phyloP scores from a whole-genome alignment of 1,139 yeast species.

The Magnusiomyces suaveolens region DNA sequence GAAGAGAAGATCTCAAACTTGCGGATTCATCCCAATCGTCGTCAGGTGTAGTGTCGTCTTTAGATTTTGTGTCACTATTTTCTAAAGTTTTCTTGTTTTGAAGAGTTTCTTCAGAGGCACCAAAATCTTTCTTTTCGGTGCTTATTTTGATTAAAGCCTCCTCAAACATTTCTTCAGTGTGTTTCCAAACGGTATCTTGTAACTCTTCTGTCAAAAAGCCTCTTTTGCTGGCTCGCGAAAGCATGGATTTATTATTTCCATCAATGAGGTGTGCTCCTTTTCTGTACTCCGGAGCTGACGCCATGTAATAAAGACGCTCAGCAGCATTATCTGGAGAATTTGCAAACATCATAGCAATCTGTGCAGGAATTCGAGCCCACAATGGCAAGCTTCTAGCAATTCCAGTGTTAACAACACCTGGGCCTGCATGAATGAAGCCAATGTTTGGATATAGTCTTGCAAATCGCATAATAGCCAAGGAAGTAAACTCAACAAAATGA shows the following conservation, averaged over 20 bases:
- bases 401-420: constrained; percentile 27
- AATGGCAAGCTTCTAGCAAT: constrained; percentile 22
- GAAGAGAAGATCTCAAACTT: not conserved
- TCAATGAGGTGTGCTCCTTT: constrained; percentile 21
- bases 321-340: constrained; percentile 20
- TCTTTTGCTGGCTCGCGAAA: constrained; percentile 16
- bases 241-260: constrained; percentile 16
- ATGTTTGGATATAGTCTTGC: constrained; percentile 25
- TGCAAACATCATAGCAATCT: constrained; percentile 10
- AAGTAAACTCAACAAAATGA: constrained; percentile 18
- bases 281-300: constrained; percentile 18
- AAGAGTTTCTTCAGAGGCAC: not conserved
- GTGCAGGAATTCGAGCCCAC: constrained; percentile 17
- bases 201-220: constrained; percentile 21
- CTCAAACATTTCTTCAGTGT: constrained; percentile 21
- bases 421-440: constrained; percentile 25
- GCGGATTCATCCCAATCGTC: not conserved
- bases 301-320: constrained; percentile 22
- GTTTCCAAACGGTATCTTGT: constrained; percentile 25
- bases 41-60: not conserved
- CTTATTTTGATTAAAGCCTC: constrained; percentile 2
- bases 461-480: constrained; percentile 22
- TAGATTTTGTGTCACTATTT: not conserved
- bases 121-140: not conserved
- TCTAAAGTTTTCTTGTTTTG: not conserved